Percentiles rank a stretch among this genome's conserved stretches.
Conservation (phyloP, 495 filamentous ascomycete species). For the Aspergillus wentii region DNA sequence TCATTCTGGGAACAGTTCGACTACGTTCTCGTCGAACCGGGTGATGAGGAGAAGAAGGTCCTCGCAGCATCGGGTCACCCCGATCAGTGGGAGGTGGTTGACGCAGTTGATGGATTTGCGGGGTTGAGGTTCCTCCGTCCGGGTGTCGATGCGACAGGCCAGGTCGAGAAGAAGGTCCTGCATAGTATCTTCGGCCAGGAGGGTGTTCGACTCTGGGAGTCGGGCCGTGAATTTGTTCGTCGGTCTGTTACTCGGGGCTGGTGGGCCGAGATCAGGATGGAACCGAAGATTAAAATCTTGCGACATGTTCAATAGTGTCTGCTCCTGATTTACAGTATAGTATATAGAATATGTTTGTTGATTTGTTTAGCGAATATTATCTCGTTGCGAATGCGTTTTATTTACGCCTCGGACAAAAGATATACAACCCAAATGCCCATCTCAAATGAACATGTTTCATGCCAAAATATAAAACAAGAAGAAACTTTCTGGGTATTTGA, state of each 20-base stretch:
- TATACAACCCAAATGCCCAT: too few species aligned
- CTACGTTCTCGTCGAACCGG: slow-evolving; percentile 69
- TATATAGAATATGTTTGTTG: too few species aligned
- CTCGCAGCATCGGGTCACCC: slow-evolving; percentile 1
- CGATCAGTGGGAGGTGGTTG: slow-evolving; percentile 68
- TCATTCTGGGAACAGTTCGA: slow-evolving; percentile 80
- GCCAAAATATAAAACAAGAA: too few species aligned
- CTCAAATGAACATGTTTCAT: too few species aligned
- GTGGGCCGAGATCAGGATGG: slow-evolving; percentile 41
- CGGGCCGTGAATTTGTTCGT: slow-evolving; percentile 15
- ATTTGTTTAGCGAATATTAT: too few species aligned
- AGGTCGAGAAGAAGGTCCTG: slow-evolving; percentile 26
- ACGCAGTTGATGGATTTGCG: slow-evolving; percentile 63
- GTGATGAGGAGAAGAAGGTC: slow-evolving; percentile 44
- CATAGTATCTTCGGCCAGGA: slow-evolving; percentile 12
- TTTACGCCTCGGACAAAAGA: too few species aligned
- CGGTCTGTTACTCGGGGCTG: slow-evolving; percentile 27
- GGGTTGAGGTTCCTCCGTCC: slow-evolving; percentile 64
- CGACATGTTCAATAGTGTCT: slow-evolving; percentile 12
- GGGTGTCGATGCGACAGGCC: slow-evolving; percentile 29
- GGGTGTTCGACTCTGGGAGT: slow-evolving; percentile 19
- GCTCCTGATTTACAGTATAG: too few species aligned
- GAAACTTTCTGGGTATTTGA: too few species aligned
- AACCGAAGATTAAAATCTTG: slow-evolving; percentile 34
- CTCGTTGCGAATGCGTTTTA: too few species aligned